Percentiles rank a stretch among this genome's conserved stretches.
Evolutionary conservation across 148 eudicot genomes (phyloP).

Genomic region (Rhododendron griersonianum): DNA sequence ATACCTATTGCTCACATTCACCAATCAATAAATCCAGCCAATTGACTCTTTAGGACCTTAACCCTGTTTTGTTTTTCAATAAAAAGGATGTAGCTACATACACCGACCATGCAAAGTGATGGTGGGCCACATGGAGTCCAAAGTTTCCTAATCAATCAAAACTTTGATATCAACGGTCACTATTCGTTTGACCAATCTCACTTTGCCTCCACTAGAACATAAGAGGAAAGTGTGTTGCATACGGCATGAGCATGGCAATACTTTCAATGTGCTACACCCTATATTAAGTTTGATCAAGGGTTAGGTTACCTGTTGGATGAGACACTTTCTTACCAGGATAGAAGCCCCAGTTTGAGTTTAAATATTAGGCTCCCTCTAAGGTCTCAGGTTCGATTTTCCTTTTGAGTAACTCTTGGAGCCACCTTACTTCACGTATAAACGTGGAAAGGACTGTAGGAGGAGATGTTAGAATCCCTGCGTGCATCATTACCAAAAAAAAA

Average conservation of each 20-base stretch:
- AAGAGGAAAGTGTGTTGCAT: neutral
- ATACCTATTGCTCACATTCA: neutral
- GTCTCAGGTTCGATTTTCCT: too few relatives aligned
- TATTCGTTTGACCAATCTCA: neutral
- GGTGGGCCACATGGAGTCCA: constrained; percentile 6
- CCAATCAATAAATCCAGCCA: constrained; percentile 6
- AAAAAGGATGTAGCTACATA: neutral
- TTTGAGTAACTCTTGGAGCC: neutral
- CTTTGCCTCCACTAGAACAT: neutral
- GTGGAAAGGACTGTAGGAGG: neutral
- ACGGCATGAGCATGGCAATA: too few relatives aligned
- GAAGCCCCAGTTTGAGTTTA: neutral
- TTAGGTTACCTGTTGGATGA: neutral
- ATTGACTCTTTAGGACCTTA: neutral
- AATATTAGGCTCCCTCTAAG: neutral
- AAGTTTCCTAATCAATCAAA: neutral
- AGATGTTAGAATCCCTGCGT: too few relatives aligned
- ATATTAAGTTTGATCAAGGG: neutral
- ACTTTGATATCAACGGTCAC: neutral
- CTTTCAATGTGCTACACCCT: neutral
- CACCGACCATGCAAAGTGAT: neutral
- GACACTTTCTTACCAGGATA: neutral
- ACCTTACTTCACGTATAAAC: neutral
- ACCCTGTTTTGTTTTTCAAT: neutral
- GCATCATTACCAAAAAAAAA: too few relatives aligned